Percentiles rank a stretch among this genome's conserved stretches.
Conservation (phyloP, 2,329 filamentous ascomycete genomes). For the Fusarium palustre region DNA sequence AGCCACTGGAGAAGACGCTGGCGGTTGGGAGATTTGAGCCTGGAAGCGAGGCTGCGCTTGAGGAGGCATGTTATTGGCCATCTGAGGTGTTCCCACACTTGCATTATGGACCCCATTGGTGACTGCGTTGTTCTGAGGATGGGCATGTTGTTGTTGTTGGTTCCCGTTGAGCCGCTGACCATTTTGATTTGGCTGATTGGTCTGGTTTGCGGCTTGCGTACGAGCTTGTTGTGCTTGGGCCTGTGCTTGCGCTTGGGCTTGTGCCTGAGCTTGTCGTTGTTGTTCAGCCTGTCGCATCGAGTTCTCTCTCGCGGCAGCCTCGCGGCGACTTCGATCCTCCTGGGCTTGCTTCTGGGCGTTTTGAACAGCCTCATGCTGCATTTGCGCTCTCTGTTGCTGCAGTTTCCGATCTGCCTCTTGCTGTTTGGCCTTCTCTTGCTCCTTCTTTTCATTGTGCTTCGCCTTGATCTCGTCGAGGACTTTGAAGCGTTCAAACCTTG, state of each 20-base stretch:
- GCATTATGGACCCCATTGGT: slow-evolving; percentile 56
- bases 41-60: slow-evolving; percentile 62
- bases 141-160: slow-evolving; percentile 50
- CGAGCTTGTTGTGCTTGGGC: slow-evolving; percentile 45
- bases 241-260: slow-evolving; percentile 51
- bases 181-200: slow-evolving; percentile 45
- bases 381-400: slow-evolving; percentile 58
- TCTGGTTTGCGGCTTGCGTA: slow-evolving; percentile 48
- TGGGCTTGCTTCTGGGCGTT: slow-evolving; percentile 58
- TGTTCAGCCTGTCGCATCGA: slow-evolving; percentile 54
- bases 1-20: slow-evolving; percentile 75
- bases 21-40: slow-evolving; percentile 69
- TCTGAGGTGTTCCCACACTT: slow-evolving; percentile 52
- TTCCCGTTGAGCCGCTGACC: slow-evolving; percentile 43
- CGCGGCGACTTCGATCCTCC: slow-evolving; percentile 56
- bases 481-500: slow-evolving; percentile 91
- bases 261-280: slow-evolving; percentile 52
- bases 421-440: slow-evolving; percentile 78
- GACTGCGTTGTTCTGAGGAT: slow-evolving; percentile 54
- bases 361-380: slow-evolving; percentile 58
- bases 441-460: slow-evolving; percentile 80
- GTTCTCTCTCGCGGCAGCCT: slow-evolving; percentile 53
- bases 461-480: slow-evolving; percentile 85
- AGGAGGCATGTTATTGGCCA: slow-evolving; percentile 54
- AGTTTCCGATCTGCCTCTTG: slow-evolving; percentile 69